Evolutionary conservation across 140 eudicot genomes (phyloP).

Genomic region (Cichorium intybus): DNA sequence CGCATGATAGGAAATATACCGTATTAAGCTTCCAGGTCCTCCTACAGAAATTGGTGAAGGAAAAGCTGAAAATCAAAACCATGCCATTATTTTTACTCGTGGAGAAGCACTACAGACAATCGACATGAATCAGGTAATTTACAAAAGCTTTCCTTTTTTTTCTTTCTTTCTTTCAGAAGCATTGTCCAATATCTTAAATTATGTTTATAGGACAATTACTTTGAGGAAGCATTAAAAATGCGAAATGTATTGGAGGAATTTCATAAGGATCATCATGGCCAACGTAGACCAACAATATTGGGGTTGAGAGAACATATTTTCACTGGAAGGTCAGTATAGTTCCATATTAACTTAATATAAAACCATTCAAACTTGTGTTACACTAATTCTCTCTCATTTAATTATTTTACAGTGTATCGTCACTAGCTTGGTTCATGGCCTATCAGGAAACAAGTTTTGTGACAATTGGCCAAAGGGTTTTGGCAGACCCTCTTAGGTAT

Average conservation of each 20-base stretch:
- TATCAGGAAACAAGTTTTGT: slow-evolving; percentile 99
- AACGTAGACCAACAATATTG: slow-evolving; percentile 85
- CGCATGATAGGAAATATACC: slow-evolving; percentile 93
- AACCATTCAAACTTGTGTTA: no score
- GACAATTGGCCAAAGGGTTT: slow-evolving; percentile 92
- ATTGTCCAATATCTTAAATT: slow-evolving; percentile 17
- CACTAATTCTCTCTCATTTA: slow-evolving; percentile 1
- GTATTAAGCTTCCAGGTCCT: slow-evolving; percentile 97
- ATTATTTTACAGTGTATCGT: slow-evolving; percentile 74
- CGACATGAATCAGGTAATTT: slow-evolving; percentile 93
- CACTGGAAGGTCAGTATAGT: slow-evolving; percentile 76
- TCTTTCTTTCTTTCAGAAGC: slow-evolving; percentile 16
- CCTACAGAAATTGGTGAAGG: slow-evolving; percentile 97
- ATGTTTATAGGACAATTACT: slow-evolving; percentile 68
- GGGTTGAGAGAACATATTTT: slow-evolving; percentile 97
- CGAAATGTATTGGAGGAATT: slow-evolving; percentile 91
- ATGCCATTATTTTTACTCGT: slow-evolving; percentile 96
- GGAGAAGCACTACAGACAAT: slow-evolving; percentile 99
- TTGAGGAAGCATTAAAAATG: slow-evolving; percentile 99
- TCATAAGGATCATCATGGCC: slow-evolving; percentile 65
- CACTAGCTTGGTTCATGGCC: slow-evolving; percentile 99
- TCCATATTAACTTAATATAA: slow-evolving; percentile 20
- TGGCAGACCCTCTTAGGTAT: slow-evolving; percentile 97
- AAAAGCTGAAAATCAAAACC: slow-evolving; percentile 98
- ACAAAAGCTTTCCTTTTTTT: background rate